These are phyloP conservation scores for Wallacemonas sp. DNA, from an alignment of 208 protist genomes.

Conservation along the genomic window DNA sequence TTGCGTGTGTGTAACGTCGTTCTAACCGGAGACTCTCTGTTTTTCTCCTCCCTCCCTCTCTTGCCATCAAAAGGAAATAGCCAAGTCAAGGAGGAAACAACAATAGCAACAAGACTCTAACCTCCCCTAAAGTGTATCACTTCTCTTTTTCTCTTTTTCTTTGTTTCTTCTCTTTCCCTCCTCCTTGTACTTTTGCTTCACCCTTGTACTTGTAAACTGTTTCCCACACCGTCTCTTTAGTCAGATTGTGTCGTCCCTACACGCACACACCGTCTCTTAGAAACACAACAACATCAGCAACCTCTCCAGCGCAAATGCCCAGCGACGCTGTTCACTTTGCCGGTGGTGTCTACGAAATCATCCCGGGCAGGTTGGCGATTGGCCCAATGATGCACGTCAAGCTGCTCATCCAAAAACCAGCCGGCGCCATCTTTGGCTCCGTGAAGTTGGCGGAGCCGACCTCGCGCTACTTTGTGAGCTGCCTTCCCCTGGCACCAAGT, in stretches of 20 bases:
- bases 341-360: conserved; percentile 32
- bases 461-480: conserved; percentile 32
- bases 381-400: conserved; percentile 28
- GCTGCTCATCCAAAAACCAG: conserved; percentile 12
- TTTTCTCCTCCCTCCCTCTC: too few species aligned
- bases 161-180: neutral
- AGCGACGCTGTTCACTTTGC: conserved; percentile 1
- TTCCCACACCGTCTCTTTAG: too few species aligned
- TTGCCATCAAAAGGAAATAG: too few species aligned
- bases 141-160: conserved; percentile 8
- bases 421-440: conserved; percentile 16
- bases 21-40: too few species aligned
- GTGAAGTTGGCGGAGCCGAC: conserved; percentile 8
- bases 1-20: too few species aligned
- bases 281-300: too few species aligned
- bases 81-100: too few species aligned
- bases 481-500: conserved; percentile 19
- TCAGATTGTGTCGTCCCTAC: too few species aligned
- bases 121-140: neutral
- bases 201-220: too few species aligned
- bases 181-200: neutral
- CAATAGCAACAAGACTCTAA: too few species aligned
- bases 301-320: too few species aligned
- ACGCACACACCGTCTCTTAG: too few species aligned
- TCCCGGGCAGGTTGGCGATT: conserved; percentile 25